A percentile compares a stretch with the other conserved stretches of the same genome.
phyloP scores from a whole-genome alignment of 768 basidiomycete genomes.

The Tulasnella sp. region DNA sequence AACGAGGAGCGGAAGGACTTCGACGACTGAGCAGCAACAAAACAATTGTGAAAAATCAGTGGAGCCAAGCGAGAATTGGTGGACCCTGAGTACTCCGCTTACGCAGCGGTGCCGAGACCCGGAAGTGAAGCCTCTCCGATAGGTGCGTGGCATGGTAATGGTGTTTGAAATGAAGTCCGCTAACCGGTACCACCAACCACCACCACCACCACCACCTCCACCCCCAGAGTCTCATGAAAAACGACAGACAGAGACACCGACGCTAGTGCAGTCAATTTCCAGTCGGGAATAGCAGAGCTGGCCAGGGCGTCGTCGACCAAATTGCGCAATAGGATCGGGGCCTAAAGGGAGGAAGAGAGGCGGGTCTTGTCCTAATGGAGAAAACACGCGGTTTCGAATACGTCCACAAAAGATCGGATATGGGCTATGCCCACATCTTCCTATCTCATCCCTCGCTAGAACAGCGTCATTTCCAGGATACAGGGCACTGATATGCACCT shows the following conservation, averaged over 20 bases:
- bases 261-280: background rate
- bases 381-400: background rate
- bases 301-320: background rate
- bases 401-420: background rate
- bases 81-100: slow-evolving; percentile 7
- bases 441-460: background rate
- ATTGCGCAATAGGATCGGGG: background rate
- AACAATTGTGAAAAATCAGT: background rate
- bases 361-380: slow-evolving; percentile 1
- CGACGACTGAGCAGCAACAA: background rate
- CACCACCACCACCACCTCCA: too few relatives aligned
- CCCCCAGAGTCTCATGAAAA: too few relatives aligned
- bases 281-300: background rate
- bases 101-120: background rate
- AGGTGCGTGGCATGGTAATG: background rate
- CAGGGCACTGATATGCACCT: background rate
- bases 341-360: background rate
- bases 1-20: background rate
- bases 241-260: background rate
- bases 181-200: too few relatives aligned
- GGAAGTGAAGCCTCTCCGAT: background rate
- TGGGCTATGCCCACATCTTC: too few relatives aligned
- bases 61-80: background rate
- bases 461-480: background rate
- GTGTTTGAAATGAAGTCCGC: too few relatives aligned